phyloP scores from a whole-genome alignment of 2,329 filamentous ascomycete genomes.

The Onygenales sp. region DNA sequence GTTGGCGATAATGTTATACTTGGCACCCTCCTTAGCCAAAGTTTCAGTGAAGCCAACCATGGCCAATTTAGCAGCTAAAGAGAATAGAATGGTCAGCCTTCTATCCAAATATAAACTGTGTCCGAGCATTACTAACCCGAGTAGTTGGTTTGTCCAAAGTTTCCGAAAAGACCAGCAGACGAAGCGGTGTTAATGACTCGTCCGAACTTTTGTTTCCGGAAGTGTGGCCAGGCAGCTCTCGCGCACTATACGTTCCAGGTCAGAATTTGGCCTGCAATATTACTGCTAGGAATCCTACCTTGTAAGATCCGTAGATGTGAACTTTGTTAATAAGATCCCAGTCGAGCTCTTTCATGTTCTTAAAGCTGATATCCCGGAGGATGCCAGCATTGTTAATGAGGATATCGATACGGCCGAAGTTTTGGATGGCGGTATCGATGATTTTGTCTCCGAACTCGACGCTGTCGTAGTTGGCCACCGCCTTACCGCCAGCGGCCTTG shows the following conservation, averaged over 20 bases:
- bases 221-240: constrained; percentile 90
- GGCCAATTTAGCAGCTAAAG: constrained; percentile 74
- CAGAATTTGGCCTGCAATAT: background rate
- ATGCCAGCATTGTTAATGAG: constrained; percentile 98
- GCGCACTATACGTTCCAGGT: constrained; percentile 48
- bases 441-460: constrained; percentile 82
- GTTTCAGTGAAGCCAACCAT: constrained; percentile 98
- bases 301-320: constrained; percentile 89
- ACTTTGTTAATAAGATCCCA: constrained; percentile 94
- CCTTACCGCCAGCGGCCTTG: constrained; percentile 80
- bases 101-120: constrained; percentile 1
- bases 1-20: constrained; percentile 96
- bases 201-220: constrained; percentile 97
- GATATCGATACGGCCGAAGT: constrained; percentile 67
- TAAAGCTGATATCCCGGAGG: constrained; percentile 89
- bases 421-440: constrained; percentile 54
- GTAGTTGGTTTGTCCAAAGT: constrained; percentile 94
- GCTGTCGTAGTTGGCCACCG: constrained; percentile 90
- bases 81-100: constrained; percentile 10
- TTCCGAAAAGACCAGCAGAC: constrained; percentile 90
- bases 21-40: constrained; percentile 89
- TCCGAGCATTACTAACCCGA: constrained; percentile 45
- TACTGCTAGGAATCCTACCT: constrained; percentile 35
- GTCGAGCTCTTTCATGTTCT: constrained; percentile 95
- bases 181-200: constrained; percentile 94